phyloP scores from a whole-genome alignment of 2,329 filamentous ascomycete genomes.

The Chrysoporthe deuterocubensis region DNA sequence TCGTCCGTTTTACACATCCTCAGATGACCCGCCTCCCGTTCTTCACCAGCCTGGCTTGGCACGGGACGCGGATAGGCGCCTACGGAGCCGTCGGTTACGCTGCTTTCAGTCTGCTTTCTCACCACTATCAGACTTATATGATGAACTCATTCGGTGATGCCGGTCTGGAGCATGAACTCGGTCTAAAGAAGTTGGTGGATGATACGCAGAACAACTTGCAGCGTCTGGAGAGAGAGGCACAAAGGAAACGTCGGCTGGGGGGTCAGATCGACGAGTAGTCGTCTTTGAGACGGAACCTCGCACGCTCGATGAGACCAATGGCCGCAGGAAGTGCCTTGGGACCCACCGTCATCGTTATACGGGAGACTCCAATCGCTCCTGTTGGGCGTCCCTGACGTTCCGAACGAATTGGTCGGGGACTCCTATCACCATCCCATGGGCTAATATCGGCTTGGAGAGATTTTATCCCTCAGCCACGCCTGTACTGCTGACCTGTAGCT shows the following conservation, averaged over 20 bases:
- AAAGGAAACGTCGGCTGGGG: not conserved
- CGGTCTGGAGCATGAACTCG: not conserved
- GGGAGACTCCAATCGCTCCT: not conserved
- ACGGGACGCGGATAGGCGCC: not conserved
- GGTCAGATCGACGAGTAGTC: slow-evolving; percentile 8
- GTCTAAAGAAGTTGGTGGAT: not conserved
- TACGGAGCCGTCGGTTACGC: slow-evolving; percentile 10
- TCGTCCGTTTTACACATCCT: slow-evolving; percentile 9
- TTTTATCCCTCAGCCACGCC: not conserved
- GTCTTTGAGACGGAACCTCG: not conserved
- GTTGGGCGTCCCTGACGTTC: not conserved
- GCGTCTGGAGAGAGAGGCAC: not conserved
- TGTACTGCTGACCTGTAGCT: not conserved
- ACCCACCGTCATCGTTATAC: not conserved
- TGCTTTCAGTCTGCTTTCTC: not conserved
- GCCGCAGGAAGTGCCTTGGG: not conserved
- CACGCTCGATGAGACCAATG: not conserved
- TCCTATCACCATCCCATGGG: not conserved
- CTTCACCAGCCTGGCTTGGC: slow-evolving; percentile 8
- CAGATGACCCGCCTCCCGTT: slow-evolving; percentile 6
- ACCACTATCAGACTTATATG: not conserved
- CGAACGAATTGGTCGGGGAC: not conserved
- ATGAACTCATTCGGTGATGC: not conserved
- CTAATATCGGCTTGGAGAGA: not conserved
- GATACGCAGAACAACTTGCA: not conserved